Evolutionary conservation across 2,329 filamentous ascomycete genomes (phyloP).

Genomic region (Pseudogymnoascus verrucosus): DNA sequence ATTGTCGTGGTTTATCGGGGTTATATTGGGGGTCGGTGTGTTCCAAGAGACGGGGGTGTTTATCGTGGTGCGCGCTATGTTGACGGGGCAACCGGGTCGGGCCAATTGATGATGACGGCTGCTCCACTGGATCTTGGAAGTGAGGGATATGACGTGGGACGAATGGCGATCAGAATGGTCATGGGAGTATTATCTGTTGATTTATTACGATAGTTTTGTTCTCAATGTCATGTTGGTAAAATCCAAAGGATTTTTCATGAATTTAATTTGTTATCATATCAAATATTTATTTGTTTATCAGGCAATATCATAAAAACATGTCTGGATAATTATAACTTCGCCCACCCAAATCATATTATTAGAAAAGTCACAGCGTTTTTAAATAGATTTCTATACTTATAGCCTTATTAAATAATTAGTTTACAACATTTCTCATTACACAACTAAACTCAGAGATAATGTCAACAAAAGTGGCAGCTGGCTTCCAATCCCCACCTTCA

Average conservation of each 20-base stretch:
- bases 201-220: not conserved
- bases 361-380: not conserved
- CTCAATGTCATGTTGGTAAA: not conserved
- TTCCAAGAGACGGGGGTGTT: slow-evolving; percentile 3
- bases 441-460: not conserved
- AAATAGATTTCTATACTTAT: too few relatives aligned
- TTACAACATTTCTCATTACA: not conserved
- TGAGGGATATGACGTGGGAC: not conserved
- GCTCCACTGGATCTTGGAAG: not conserved
- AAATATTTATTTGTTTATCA: not conserved
- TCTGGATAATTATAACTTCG: not conserved
- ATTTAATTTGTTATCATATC: not conserved
- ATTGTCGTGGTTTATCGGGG: slow-evolving; percentile 5
- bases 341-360: not conserved
- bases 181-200: not conserved
- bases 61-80: slow-evolving; percentile 1
- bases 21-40: slow-evolving; percentile 3
- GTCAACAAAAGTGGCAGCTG: not conserved
- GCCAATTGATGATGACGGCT: not conserved
- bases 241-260: not conserved
- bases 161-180: not conserved
- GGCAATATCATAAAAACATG: not conserved
- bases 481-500: not conserved
- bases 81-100: not conserved
- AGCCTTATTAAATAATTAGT: too few relatives aligned